phyloP scores from a whole-genome alignment of 257 asterid genomes.

The Solanum pennellii region DNA sequence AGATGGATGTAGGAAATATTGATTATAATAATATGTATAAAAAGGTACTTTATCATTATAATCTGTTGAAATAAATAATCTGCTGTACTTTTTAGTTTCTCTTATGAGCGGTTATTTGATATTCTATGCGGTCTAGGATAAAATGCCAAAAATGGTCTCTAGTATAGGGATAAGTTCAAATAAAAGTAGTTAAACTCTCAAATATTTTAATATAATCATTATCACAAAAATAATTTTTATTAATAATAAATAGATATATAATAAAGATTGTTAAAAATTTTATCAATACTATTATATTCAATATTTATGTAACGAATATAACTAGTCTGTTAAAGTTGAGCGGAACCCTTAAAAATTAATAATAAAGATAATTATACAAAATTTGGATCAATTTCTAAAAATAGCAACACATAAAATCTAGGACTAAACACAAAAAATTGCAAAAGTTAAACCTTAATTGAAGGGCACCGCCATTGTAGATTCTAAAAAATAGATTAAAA shows the following conservation, averaged over 20 bases:
- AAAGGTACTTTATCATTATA: too few species aligned
- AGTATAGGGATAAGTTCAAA: background rate
- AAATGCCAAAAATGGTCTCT: background rate
- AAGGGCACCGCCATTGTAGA: background rate
- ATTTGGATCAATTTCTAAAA: background rate
- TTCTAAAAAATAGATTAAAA: background rate
- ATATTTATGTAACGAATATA: too few species aligned
- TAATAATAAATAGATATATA: too few species aligned
- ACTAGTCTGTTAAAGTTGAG: too few species aligned
- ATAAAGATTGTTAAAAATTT: too few species aligned
- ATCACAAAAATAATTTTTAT: accelerated
- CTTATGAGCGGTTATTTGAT: background rate
- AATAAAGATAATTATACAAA: background rate
- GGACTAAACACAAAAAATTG: background rate
- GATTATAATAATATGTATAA: too few species aligned
- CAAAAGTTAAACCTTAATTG: background rate
- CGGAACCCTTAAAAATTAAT: too few species aligned
- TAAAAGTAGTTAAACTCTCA: background rate
- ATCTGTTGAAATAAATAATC: background rate
- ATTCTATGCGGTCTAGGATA: background rate
- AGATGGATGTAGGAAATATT: too few species aligned
- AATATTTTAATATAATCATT: too few species aligned
- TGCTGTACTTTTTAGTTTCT: background rate
- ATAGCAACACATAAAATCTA: background rate
- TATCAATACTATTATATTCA: too few species aligned